Evolutionary conservation across 129 eudicot species (phyloP).

Genomic region (Flaveria bidentis): DNA sequence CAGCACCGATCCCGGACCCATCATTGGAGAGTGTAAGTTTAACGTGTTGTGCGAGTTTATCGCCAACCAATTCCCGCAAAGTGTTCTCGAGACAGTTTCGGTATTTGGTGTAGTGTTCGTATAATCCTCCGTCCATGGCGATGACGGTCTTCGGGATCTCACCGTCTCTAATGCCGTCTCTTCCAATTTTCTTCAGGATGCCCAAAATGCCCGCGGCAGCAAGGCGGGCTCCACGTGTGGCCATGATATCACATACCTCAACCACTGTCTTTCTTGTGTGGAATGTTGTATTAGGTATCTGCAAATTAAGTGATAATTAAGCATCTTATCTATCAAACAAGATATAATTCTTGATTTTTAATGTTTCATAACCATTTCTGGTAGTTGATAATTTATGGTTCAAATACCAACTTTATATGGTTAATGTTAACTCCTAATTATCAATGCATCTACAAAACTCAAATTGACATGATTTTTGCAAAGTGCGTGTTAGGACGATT

Average conservation of each 20-base stretch:
- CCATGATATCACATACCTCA: conserved; percentile 64
- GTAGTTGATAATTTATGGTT: too few relatives aligned
- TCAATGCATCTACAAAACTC: not conserved
- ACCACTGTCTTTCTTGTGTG: conserved; percentile 60
- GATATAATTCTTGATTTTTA: too few relatives aligned
- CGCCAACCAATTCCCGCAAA: conserved; percentile 65
- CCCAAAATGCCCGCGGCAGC: conserved; percentile 87
- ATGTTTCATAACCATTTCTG: too few relatives aligned
- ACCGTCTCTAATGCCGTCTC: conserved; percentile 48
- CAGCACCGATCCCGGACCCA: conserved; percentile 96
- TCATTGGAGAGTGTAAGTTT: conserved; percentile 64
- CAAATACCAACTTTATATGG: too few relatives aligned
- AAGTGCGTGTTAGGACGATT: not conserved
- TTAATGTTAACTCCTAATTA: not conserved
- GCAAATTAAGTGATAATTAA: conserved; percentile 19
- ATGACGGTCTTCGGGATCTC: conserved; percentile 52
- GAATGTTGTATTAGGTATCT: conserved; percentile 56
- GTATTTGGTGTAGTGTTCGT: conserved; percentile 74
- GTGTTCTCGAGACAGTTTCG: conserved; percentile 72
- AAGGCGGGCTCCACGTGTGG: conserved; percentile 90
- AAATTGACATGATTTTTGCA: not conserved
- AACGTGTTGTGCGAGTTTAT: conserved; percentile 37
- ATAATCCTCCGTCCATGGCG: conserved; percentile 98
- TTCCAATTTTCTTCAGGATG: conserved; percentile 69
- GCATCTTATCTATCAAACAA: not conserved